Conservation (phyloP, 176 grass and related monocot species). For the Zoysia pacifica region DNA sequence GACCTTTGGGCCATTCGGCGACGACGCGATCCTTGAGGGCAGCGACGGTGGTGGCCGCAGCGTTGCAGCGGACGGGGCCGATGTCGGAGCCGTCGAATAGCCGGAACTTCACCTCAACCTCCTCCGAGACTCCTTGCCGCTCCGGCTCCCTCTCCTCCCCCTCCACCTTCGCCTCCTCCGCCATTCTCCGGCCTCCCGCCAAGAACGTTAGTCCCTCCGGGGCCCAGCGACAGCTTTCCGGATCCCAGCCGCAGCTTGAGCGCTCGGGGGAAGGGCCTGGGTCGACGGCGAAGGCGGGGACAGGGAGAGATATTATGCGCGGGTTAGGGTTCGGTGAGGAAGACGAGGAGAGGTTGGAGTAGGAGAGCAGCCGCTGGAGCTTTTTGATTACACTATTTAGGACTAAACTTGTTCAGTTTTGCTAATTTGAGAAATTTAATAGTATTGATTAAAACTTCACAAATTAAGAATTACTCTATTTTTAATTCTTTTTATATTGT, state of each 20-base stretch:
- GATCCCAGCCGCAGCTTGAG: not conserved
- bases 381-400: no score
- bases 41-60: slow-evolving; percentile 59
- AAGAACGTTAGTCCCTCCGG: slow-evolving; percentile 6
- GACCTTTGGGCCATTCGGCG: slow-evolving; percentile 75
- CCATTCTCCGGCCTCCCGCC: slow-evolving; percentile 42
- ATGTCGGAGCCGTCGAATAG: slow-evolving; percentile 76
- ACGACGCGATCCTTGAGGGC: slow-evolving; percentile 77
- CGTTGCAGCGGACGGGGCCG: slow-evolving; percentile 65
- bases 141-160: slow-evolving; percentile 28
- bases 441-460: no score
- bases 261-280: not conserved
- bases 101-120: slow-evolving; percentile 71
- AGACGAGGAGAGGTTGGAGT: slow-evolving; percentile 15
- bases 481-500: no score
- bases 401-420: no score
- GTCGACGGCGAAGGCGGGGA: not conserved
- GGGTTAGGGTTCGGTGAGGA: slow-evolving; percentile 53
- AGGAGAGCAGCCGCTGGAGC: not conserved
- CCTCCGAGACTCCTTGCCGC: slow-evolving; percentile 41
- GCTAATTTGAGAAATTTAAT: no score
- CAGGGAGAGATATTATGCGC: slow-evolving; percentile 15
- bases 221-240: not conserved
- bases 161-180: slow-evolving; percentile 34
- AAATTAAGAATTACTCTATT: no score